Percentiles rank a stretch among this genome's conserved stretches.
Evolutionary conservation across 1,139 yeast species (phyloP).

Genomic region (Pneumocystis carinii): DNA sequence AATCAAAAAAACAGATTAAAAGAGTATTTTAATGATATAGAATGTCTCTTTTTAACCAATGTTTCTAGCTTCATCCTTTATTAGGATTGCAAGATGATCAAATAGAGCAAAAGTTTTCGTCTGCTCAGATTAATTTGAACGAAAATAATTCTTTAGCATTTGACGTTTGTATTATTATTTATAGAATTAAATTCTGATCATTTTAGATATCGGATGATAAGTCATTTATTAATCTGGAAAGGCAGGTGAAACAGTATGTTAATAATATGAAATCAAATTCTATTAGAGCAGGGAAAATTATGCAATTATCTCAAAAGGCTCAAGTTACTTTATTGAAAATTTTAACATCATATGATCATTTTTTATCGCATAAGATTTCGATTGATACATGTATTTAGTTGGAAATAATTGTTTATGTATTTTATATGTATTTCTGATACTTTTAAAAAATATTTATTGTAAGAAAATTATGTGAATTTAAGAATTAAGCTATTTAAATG

Average conservation of each 20-base stretch:
- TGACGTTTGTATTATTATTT: neutral
- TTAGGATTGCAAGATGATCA: neutral
- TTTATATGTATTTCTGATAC: neutral
- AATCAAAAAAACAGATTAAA: neutral
- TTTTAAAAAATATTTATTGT: neutral
- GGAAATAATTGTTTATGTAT: neutral
- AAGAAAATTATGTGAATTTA: neutral
- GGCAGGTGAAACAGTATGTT: neutral
- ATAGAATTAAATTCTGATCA: neutral
- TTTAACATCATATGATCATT: neutral
- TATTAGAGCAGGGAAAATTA: neutral
- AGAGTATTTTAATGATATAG: neutral
- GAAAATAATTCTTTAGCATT: neutral
- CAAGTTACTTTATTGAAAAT: neutral
- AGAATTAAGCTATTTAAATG: neutral
- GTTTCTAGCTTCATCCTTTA: neutral
- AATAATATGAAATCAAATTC: neutral
- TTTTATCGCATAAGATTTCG: neutral
- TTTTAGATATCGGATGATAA: neutral
- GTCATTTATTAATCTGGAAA: neutral
- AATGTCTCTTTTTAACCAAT: neutral
- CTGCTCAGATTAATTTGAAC: neutral
- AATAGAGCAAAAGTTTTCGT: neutral
- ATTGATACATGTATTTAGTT: neutral
- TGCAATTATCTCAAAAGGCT: neutral